Conservation (phyloP, 305 asterid species). For the Ruellia speciosa region DNA sequence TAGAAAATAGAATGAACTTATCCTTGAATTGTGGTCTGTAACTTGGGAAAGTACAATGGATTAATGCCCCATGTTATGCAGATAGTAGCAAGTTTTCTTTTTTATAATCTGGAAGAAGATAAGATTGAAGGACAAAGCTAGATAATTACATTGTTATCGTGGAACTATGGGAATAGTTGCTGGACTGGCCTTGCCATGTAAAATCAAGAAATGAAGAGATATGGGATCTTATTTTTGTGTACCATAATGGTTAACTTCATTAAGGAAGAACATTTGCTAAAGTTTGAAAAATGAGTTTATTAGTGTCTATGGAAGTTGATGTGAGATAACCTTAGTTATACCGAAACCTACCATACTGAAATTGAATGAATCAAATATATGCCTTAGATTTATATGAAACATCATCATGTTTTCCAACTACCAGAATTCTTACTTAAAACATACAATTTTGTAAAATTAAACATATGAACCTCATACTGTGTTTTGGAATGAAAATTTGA, state of each 20-base stretch:
- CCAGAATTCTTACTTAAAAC: neutral
- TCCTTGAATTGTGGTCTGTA: neutral
- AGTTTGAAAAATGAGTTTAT: neutral
- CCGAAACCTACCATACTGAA: neutral
- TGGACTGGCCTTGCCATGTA: constrained; percentile 1
- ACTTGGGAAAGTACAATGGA: constrained; percentile 2
- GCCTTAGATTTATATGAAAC: too few species aligned
- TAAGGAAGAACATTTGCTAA: neutral
- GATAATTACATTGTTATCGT: constrained; percentile 6
- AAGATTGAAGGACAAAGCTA: neutral
- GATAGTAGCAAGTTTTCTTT: neutral
- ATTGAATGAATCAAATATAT: neutral
- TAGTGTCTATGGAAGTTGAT: neutral
- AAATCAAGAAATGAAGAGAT: neutral
- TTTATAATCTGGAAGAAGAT: neutral
- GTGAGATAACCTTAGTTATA: neutral
- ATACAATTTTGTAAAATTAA: constrained; percentile 3
- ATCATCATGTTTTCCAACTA: too few species aligned
- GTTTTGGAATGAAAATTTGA: too few species aligned
- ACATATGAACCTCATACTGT: neutral
- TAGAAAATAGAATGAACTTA: neutral
- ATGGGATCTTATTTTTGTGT: neutral
- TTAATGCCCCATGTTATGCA: neutral
- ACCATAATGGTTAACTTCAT: neutral
- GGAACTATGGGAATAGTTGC: neutral